Percentiles rank a stretch among this genome's conserved stretches.
Evolutionary conservation across 805 yeast species (phyloP).

Genomic region (Candida pseudofarinosa): DNA sequence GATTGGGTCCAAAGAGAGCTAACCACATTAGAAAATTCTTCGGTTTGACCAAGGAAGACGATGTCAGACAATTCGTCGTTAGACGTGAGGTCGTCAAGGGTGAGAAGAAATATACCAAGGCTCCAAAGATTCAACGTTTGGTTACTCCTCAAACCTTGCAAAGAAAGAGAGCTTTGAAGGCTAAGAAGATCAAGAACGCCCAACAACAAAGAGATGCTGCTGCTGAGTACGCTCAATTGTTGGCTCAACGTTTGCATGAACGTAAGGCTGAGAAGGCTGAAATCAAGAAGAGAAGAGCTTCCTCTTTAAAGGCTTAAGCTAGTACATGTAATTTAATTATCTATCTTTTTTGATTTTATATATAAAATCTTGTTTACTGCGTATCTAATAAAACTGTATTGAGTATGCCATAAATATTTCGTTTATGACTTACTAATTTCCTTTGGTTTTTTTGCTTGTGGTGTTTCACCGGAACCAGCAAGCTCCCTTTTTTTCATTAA

Average conservation of each 20-base stretch:
- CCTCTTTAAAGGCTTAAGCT: slow-evolving; percentile 86
- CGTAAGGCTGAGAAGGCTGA: slow-evolving; percentile 98
- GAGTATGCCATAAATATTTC: slow-evolving; percentile 6
- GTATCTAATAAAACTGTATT: slow-evolving; percentile 17
- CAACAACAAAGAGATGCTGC: slow-evolving; percentile 99
- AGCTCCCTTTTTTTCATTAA: slow-evolving; percentile 29
- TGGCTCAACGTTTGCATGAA: slow-evolving; percentile 97
- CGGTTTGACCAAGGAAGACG: slow-evolving; percentile 94
- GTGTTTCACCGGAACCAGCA: slow-evolving; percentile 10
- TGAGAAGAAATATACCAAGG: slow-evolving; percentile 98
- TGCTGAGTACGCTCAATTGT: slow-evolving; percentile 98
- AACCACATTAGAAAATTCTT: slow-evolving; percentile 99
- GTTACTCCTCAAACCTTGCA: slow-evolving; percentile 98
- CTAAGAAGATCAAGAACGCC: slow-evolving; percentile 93
- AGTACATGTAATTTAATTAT: slow-evolving; percentile 6
- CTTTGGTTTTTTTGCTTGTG: slow-evolving; percentile 7
- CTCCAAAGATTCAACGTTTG: slow-evolving; percentile 99
- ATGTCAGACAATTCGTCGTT: slow-evolving; percentile 83
- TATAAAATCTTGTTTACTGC: slow-evolving; percentile 13
- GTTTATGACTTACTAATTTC: slow-evolving; percentile 5
- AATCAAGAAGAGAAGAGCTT: slow-evolving; percentile 99
- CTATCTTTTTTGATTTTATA: slow-evolving; percentile 7
- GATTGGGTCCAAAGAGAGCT: slow-evolving; percentile 99
- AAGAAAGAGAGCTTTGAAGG: slow-evolving; percentile 96
- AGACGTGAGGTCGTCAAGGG: slow-evolving; percentile 98